Conservation (phyloP, 352 stramenopile genomes). For the Phytophthora cajani region DNA sequence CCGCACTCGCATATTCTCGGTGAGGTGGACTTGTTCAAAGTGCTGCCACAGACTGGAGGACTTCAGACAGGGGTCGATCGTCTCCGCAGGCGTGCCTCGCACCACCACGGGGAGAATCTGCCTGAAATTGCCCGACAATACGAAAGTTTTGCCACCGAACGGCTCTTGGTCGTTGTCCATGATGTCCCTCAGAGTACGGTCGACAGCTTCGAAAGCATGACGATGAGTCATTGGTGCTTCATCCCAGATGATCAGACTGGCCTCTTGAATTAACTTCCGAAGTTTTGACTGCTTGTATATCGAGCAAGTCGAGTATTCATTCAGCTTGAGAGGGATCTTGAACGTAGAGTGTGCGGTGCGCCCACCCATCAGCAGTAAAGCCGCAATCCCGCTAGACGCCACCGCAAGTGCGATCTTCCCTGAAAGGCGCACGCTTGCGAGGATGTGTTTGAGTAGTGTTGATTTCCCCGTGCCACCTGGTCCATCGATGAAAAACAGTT, state of each 20-base stretch:
- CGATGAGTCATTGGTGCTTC: too few species aligned
- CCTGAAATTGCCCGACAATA: slow-evolving; percentile 31
- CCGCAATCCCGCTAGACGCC: background rate
- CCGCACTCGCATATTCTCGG: slow-evolving; percentile 10
- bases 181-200: too few species aligned
- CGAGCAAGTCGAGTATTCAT: too few species aligned
- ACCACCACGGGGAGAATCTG: slow-evolving; percentile 27
- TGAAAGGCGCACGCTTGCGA: background rate
- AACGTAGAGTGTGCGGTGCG: too few species aligned
- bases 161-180: too few species aligned
- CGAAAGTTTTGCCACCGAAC: background rate
- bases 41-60: slow-evolving; percentile 2
- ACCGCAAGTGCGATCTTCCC: background rate
- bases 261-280: too few species aligned
- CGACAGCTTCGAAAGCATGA: too few species aligned
- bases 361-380: background rate
- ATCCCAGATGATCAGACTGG: too few species aligned
- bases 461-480: background rate
- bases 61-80: slow-evolving; percentile 23
- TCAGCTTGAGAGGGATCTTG: too few species aligned
- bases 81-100: background rate
- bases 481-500: background rate
- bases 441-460: background rate
- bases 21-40: slow-evolving; percentile 9
- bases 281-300: too few species aligned